These are phyloP conservation scores for Rosa chinensis DNA, from an alignment of 306 rosid species.

Conservation along the genomic window DNA sequence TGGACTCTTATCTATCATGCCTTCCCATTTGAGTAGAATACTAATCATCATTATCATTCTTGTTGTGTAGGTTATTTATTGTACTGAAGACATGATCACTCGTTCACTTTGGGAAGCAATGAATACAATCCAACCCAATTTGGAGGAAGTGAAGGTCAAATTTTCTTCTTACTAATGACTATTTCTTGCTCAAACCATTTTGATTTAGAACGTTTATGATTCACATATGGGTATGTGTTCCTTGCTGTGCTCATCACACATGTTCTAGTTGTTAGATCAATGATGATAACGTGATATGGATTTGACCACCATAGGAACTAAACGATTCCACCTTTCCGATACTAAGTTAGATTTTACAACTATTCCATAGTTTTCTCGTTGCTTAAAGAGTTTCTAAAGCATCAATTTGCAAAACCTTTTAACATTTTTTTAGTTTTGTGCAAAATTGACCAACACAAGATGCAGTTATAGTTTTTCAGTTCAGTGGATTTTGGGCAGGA, in stretches of 20 bases:
- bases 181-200: constrained; percentile 15
- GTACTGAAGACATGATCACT: constrained; percentile 82
- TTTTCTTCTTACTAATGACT: constrained; percentile 19
- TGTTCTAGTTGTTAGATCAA: constrained; percentile 4
- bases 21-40: not conserved
- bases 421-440: not conserved
- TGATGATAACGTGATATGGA: not conserved
- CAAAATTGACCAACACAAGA: not conserved
- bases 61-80: constrained; percentile 53
- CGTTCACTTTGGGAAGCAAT: constrained; percentile 81
- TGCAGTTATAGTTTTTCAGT: not conserved
- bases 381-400: not conserved
- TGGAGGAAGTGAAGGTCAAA: constrained; percentile 63
- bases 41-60: not conserved
- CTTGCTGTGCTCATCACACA: not conserved
- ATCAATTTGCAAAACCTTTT: not conserved
- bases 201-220: constrained; percentile 2
- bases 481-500: not conserved
- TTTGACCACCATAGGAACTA: not conserved
- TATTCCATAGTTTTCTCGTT: not conserved
- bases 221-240: not conserved
- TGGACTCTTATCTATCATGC: not conserved
- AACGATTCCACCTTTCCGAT: not conserved
- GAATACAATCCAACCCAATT: constrained; percentile 58
- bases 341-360: not conserved